Conservation (phyloP, 345 rosid species). For the Gossypium arboreum region DNA sequence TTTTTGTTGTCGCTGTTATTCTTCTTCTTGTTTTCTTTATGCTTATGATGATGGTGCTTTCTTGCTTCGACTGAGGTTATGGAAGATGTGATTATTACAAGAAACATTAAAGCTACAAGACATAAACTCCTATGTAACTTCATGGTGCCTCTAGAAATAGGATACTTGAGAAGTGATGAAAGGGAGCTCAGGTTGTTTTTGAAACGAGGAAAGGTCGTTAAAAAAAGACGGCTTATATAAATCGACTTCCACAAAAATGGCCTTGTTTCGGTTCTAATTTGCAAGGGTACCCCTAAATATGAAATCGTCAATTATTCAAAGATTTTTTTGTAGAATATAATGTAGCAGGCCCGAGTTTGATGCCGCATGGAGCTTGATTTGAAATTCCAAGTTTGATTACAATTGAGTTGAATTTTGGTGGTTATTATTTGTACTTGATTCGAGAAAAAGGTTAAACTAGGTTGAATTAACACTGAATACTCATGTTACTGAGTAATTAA, state of each 20-base stretch:
- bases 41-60: constrained; percentile 35
- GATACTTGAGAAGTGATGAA: background rate
- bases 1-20: background rate
- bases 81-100: constrained; percentile 21
- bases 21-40: constrained; percentile 24
- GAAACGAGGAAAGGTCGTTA: constrained; percentile 22
- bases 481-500: too few relatives aligned
- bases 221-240: constrained; percentile 29
- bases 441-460: too few relatives aligned
- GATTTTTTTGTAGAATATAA: too few relatives aligned
- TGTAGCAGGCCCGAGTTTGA: too few relatives aligned
- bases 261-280: constrained; percentile 16
- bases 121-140: constrained; percentile 24
- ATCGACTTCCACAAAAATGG: background rate
- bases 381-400: too few relatives aligned
- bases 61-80: constrained; percentile 40
- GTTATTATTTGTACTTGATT: too few relatives aligned
- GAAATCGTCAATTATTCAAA: background rate
- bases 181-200: constrained; percentile 3
- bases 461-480: too few relatives aligned
- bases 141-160: constrained; percentile 17
- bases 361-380: too few relatives aligned
- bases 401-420: too few relatives aligned
- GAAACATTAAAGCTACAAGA: constrained; percentile 17
- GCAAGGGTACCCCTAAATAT: constrained; percentile 3